Base-by-base conservation (phyloP, 2,329 filamentous ascomycete species). In the Neofusicoccum parvum region DNA sequence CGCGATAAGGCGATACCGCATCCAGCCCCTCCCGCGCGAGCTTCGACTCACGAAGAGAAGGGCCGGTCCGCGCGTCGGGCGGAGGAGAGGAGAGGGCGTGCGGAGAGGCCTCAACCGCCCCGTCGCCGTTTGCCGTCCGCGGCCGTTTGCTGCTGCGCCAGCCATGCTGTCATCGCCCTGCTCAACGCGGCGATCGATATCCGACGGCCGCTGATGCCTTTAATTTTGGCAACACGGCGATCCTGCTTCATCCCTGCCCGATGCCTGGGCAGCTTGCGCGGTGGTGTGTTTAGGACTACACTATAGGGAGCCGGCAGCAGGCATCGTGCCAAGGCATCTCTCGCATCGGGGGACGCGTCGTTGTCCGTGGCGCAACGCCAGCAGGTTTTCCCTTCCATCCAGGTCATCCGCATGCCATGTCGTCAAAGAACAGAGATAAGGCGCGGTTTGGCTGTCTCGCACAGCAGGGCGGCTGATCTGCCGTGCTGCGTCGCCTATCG, bases 21-120 rank as follows among this genome's bases (percentile, higher is more conserved):
- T 48, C 32, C 32, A 43, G 56, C 5, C 41, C 15, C 15, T 23
- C 27, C 23, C 12, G 23, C 23, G 23, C 23, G 23, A 23, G 23
- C 23, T 3, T 23, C 23, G 23, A 23, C 23, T 23, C 23, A 23
- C 23, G 23, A 23, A 10, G 6, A 45, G 39, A 46, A 59, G 54
- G 54, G 54, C 54, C 54, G 54, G 54, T 59, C 54, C 54, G 54
- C 39, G 54, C 54, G 54, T 59, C 39, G 54, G 54, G 23, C 23
- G 23, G 23, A 23, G 54, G 54, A 17, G 34, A 39, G 12, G 12
- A 34, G 23, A 45, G 12, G 23, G 23, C 23, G 14, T 45, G 54
- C 53, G 54, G 37, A 41, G 23, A 23, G 23, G 23, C 23, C 23
- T 23, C 23, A 23, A 23, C 23, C 23, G 23, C 23, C 20, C 20